Evolutionary conservation across 2,329 filamentous ascomycete genomes (phyloP), one percentile per base, ranked within the genome.

Genomic region (Ophiocordyceps camponoti-saundersi): DNA sequence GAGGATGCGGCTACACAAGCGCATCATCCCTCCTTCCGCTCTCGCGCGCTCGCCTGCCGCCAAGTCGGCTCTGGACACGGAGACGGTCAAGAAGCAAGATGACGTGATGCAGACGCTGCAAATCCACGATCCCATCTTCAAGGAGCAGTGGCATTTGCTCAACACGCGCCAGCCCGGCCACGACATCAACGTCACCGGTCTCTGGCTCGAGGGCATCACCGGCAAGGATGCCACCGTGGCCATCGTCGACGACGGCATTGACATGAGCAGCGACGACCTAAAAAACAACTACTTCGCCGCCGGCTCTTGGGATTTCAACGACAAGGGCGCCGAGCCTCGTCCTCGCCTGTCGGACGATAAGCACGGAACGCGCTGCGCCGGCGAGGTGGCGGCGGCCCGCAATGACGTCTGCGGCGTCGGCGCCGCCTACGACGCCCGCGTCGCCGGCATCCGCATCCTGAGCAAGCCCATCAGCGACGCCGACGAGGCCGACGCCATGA

Each of bases 281-380:
- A 89, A 85, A 62, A 82, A 79, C 55, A 98, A 98, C 62, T 98
- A 95, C 66, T 96, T 90, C 59, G 83, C 87, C 1, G 78, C 79
- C 48, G 92, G 92, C 23, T 96, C 90, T 3, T 95, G 84, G 65
- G 92, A 98, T 64, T 98, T 94, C 69, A 98, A 98, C 63, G 88
- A 96, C 57, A 73, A 85, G 45, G 73, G 72, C 2, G 70, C 80
- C 1, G 81, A 92, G 53, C 92, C 92, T 3, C 82, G 78, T 50
- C 92, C 92, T 1, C 75, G 79, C n/a, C 67, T 96, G 3, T 74
- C 71, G 3, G 90, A 96, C 54, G 92, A 98, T 59, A 77, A 71
- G 51, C 92, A 98, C 61, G 92, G 92, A 47, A 98, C 92, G 40
- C 76, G 92, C 52, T 98, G 92, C 62, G 90, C 90, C 21, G 92